Percentiles rank a stretch among this genome's conserved stretches.
Evolutionary conservation across 306 rosid species (phyloP).

Genomic region (Dicorynia guianensis): DNA sequence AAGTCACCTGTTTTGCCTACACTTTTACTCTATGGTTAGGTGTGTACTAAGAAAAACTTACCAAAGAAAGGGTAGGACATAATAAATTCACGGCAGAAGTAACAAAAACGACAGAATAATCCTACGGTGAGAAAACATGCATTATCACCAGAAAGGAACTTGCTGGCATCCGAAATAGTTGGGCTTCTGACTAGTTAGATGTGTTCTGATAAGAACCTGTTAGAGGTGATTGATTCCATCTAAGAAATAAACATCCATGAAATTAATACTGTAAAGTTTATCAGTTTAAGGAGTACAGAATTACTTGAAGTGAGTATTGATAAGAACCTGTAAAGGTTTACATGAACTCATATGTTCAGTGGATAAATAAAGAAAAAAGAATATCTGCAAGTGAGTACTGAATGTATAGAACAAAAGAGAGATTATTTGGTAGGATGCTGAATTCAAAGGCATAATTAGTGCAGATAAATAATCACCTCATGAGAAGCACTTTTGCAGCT

Average conservation of each 20-base stretch:
- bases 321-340: no score
- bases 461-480: constrained; percentile 48
- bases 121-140: constrained; percentile 3
- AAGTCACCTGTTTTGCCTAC: neutral
- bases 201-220: neutral
- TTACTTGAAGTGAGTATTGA: no score
- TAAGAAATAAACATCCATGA: neutral
- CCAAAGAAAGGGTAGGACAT: constrained; percentile 3
- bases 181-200: neutral
- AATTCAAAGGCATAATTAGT: neutral
- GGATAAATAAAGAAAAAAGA: constrained; percentile 1
- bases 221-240: no score
- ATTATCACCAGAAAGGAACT: neutral
- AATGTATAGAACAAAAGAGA: neutral
- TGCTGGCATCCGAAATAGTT: neutral
- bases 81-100: neutral
- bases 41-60: neutral
- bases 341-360: constrained; percentile 17
- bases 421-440: neutral
- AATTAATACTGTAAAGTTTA: constrained; percentile 7
- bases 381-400: neutral
- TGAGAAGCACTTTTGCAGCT: constrained; percentile 63
- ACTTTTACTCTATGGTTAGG: neutral
- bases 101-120: neutral
- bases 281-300: constrained; percentile 7